Base-by-base conservation (phyloP, 139 green algal genomes). In the Prasinococcaceae sp. region DNA sequence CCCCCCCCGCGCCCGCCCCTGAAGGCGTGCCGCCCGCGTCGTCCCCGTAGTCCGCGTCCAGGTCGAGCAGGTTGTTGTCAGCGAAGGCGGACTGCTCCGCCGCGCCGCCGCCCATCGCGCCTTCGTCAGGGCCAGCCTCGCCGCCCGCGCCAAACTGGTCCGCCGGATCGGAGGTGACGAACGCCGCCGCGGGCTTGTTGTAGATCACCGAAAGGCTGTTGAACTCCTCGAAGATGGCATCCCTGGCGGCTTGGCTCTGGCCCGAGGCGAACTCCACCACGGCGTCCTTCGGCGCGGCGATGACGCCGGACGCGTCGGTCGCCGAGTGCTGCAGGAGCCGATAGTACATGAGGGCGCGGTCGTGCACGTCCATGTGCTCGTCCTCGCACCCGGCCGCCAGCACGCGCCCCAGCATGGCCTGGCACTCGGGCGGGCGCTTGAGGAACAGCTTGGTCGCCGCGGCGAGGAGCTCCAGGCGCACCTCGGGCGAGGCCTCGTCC, bases 331-430 rank as follows among this genome's bases (percentile, higher is more conserved):
- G 64, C 47, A 95, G 63, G 70, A 93, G 61, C 22, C 70, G 75
- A 58, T 82, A 93, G 72, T 96, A 97, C 41, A 96, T 54, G 41
- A 93, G 69, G 9, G 83, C 82, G 6, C 81, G 33, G 65, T 95
- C 88, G 37, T 85, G 83, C 30, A 96, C 83, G 49, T 92, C 82
- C 61, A 83, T 72, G 42, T 76, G 44, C 1, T 22, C 14, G 35
- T 71, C 60, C 1, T 38, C 27, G n/a, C 25, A 36, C 3, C 69
- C 60, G 8, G 25, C 9, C 23, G 39, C 40, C 23, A 77, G 46
- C 25, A 47, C 60, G 3, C 23, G 23, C 0, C 53, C 66, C 20
- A 77, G 30, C 44, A 73, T 52, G 14, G 24, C 28, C 44, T 72
- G 57, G 51, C 52, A 77, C 74, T 95, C 87, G 1, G 84, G 76